phyloP scores from a whole-genome alignment of 257 asterid species.

The Craterostigma plantagineum region DNA sequence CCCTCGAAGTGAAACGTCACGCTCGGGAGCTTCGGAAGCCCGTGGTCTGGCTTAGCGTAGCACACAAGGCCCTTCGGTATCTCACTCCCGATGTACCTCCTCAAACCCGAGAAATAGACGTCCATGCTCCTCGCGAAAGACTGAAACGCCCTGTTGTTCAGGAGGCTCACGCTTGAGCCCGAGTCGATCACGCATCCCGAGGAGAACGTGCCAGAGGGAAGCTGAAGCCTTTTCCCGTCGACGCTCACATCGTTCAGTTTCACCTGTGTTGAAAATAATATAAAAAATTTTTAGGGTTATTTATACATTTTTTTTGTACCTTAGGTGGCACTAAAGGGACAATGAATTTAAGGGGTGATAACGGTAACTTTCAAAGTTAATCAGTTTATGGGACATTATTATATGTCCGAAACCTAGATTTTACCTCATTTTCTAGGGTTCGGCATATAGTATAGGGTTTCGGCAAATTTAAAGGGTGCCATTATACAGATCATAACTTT shows the following conservation, averaged over 20 bases:
- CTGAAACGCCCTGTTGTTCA: conserved; percentile 3
- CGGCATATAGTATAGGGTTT: too few species aligned
- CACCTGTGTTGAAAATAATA: background rate
- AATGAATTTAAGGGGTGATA: too few species aligned
- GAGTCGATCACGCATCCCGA: conserved; percentile 15
- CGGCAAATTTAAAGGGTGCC: too few species aligned
- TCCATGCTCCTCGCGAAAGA: background rate
- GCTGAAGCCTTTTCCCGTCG: conserved; percentile 6
- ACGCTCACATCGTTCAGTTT: conserved; percentile 11
- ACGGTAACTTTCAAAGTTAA: too few species aligned
- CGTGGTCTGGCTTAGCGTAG: background rate
- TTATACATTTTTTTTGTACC: too few species aligned
- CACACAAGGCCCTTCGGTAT: conserved; percentile 5
- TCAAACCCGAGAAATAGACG: conserved; percentile 7
- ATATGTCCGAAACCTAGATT: too few species aligned
- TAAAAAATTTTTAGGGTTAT: too few species aligned
- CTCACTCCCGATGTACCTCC: background rate
- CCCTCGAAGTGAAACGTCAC: conserved; percentile 14
- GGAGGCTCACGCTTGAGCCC: conserved; percentile 9
- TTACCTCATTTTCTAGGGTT: too few species aligned
- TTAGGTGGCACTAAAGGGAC: too few species aligned
- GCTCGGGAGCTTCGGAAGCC: conserved; percentile 5
- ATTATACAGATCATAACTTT: too few species aligned
- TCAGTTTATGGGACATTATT: too few species aligned
- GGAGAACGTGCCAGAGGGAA: conserved; percentile 4